A percentile compares a stretch with the other conserved stretches of the same genome.
Conservation (phyloP, 192 early-diverging fungal species). For the Coemansia sp. region DNA sequence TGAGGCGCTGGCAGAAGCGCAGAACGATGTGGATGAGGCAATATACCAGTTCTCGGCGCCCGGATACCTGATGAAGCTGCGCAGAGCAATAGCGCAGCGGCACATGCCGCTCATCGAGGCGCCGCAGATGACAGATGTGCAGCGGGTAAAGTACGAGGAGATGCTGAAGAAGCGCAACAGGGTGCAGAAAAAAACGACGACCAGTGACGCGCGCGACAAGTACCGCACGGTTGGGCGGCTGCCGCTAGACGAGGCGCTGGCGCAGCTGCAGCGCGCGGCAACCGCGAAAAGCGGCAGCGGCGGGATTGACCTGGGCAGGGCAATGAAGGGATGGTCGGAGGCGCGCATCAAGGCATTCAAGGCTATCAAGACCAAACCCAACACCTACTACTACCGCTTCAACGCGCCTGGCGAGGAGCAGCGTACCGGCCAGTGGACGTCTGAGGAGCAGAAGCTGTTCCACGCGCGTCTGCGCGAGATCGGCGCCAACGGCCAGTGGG, state of each 20-base stretch:
- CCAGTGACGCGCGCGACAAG: constrained; percentile 66
- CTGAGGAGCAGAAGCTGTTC: constrained; percentile 84
- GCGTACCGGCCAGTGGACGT: constrained; percentile 86
- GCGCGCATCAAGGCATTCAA: constrained; percentile 92
- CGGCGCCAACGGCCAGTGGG: constrained; percentile 96
- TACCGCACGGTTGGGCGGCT: constrained; percentile 76
- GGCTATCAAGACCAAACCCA: constrained; percentile 92
- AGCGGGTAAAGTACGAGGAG: constrained; percentile 84
- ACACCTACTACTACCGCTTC: constrained; percentile 97
- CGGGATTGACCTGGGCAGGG: constrained; percentile 74
- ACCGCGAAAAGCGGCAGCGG: constrained; percentile 56
- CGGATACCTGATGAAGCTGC: constrained; percentile 69
- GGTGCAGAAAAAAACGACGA: constrained; percentile 78
- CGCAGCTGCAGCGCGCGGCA: constrained; percentile 68
- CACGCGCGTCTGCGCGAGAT: constrained; percentile 80
- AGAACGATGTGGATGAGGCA: constrained; percentile 87
- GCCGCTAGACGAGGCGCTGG: constrained; percentile 85
- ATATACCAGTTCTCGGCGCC: constrained; percentile 80
- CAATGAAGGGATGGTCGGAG: constrained; percentile 95
- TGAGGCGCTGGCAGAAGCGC: constrained; percentile 74
- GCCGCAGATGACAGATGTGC: constrained; percentile 74
- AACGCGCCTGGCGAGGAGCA: constrained; percentile 97
- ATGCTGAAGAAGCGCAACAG: constrained; percentile 80
- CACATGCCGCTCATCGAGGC: constrained; percentile 56
- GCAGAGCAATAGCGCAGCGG: constrained; percentile 68